Percentiles rank a stretch among this genome's conserved stretches.
Conservation (phyloP, 192 early-diverging fungal species). For the Coemansia sp. region DNA sequence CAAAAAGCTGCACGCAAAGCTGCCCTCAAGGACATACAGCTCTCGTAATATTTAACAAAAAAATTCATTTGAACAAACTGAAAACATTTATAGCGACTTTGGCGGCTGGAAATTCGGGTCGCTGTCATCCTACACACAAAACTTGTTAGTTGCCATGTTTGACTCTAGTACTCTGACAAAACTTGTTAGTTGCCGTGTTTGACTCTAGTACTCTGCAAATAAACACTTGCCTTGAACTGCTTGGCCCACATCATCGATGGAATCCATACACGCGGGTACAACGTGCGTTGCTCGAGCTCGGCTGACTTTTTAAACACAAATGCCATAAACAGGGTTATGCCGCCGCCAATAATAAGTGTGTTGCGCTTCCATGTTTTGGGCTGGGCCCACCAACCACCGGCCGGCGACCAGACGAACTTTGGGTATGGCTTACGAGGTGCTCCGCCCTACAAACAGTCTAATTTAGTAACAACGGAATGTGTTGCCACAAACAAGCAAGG, state of each 20-base stretch:
- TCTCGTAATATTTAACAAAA: not conserved
- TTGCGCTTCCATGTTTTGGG: slow-evolving; percentile 61
- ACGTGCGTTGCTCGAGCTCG: slow-evolving; percentile 51
- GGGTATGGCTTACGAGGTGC: slow-evolving; percentile 52
- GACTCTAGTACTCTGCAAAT: too few species aligned
- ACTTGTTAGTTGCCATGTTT: too few species aligned
- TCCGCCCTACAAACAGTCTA: slow-evolving; percentile 29
- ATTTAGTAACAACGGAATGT: not conserved
- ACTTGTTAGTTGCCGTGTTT: too few species aligned
- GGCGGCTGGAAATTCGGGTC: slow-evolving; percentile 55
- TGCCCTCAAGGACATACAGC: slow-evolving; percentile 28
- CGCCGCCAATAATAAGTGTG: slow-evolving; percentile 39
- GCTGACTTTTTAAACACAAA: slow-evolving; percentile 63
- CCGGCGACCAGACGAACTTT: slow-evolving; percentile 53
- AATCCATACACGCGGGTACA: slow-evolving; percentile 55
- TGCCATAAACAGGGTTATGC: slow-evolving; percentile 25
- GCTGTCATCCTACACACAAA: slow-evolving; percentile 22
- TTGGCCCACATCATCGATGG: slow-evolving; percentile 58
- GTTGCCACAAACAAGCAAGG: too few species aligned
- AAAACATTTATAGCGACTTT: slow-evolving; percentile 43
- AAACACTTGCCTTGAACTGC: slow-evolving; percentile 48
- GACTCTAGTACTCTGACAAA: not conserved
- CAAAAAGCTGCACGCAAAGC: slow-evolving; percentile 37
- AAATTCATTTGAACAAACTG: not conserved
- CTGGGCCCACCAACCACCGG: slow-evolving; percentile 68